Evolutionary conservation across 176 grass and related monocot species (phyloP), one percentile per base, ranked within the genome.

Genomic region (Zizania latifolia): DNA sequence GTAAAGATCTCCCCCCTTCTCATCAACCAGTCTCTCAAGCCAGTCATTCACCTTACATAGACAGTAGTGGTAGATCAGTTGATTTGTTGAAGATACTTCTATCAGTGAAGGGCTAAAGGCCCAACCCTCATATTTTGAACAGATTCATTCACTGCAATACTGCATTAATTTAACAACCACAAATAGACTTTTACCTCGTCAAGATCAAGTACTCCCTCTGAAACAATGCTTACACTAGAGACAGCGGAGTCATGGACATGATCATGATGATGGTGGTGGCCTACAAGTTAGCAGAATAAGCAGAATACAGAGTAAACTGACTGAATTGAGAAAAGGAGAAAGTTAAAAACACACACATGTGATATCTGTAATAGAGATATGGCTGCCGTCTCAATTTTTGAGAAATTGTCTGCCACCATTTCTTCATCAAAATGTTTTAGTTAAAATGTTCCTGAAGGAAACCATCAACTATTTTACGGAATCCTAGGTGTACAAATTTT

Each of bases 1-100:
- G 83, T 92, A 89, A 29, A 92, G 81, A 50, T 92, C 90, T 68
- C 86, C 90, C 9, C 86, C 90, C 78, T 89, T 89, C 72, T 89
- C 86, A 6, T 92, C 76, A 55, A 89, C 90, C 16, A 92, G 59
- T 53, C 90, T 89, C 75, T 92, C 90, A 1, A 89, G 71, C 90
- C 90, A 92, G 83, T 92, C 86, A 32, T 92, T 92, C 12, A 86
- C 60, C 90, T 89, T 71, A 5, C 26, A 62, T 50, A 75, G 24
- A 74, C 2, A 82, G 38, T 12, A 54, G 69, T 21, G 65, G 48
- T 31, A 71, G 4, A n/a, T n/a, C 21, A 55, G 36, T 40, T 14
- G 15, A 56, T 51, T 48, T n/a, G 17, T 21, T 10, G 26, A 28
- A 15, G 10, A 72, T 8, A 35, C 6, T 7, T 50, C 27, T 34